These are phyloP conservation scores for Salix exigua DNA, from an alignment of 345 rosid species.

Conservation along the genomic window DNA sequence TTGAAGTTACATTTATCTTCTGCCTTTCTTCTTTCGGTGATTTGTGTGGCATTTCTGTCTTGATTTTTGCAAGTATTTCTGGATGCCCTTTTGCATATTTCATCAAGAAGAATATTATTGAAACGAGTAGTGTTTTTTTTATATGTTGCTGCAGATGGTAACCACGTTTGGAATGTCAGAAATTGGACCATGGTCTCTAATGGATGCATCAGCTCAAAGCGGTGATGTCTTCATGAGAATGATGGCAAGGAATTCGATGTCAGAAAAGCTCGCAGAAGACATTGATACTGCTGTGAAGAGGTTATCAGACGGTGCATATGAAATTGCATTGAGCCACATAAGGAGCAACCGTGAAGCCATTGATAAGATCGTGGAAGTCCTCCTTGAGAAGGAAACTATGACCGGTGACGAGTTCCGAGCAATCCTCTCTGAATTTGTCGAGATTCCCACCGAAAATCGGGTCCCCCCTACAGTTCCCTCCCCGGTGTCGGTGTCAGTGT, in stretches of 20 bases:
- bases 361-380: slow-evolving; percentile 90
- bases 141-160: slow-evolving; percentile 65
- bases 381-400: slow-evolving; percentile 89
- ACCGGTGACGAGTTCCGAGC: slow-evolving; percentile 89
- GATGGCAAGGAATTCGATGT: slow-evolving; percentile 99
- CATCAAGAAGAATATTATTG: neutral
- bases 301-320: slow-evolving; percentile 77
- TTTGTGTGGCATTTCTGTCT: neutral
- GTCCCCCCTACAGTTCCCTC: slow-evolving; percentile 53
- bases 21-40: neutral
- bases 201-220: slow-evolving; percentile 79
- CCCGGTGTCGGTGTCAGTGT: slow-evolving; percentile 52
- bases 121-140: neutral
- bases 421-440: slow-evolving; percentile 83
- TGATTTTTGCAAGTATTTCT: neutral
- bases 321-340: slow-evolving; percentile 71
- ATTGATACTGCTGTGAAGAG: slow-evolving; percentile 76
- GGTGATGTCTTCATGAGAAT: slow-evolving; percentile 90
- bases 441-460: slow-evolving; percentile 76
- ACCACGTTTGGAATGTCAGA: slow-evolving; percentile 97
- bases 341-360: slow-evolving; percentile 94
- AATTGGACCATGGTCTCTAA: slow-evolving; percentile 96
- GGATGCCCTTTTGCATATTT: neutral
- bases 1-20: neutral
- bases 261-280: slow-evolving; percentile 94